These are phyloP conservation scores for Citropsis articulata DNA, from an alignment of 345 rosid genomes.

Conservation along the genomic window DNA sequence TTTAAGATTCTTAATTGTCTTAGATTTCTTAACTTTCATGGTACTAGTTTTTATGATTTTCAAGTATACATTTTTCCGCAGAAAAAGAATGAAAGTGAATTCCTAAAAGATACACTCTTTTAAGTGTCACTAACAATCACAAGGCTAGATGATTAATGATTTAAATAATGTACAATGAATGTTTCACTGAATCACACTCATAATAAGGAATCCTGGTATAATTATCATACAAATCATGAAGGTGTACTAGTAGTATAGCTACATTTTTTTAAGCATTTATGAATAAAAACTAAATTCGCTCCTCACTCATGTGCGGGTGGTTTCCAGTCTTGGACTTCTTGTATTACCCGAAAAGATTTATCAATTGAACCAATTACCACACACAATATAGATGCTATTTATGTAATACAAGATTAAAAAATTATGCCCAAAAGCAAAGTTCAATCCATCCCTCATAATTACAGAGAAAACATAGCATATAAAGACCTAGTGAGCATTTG, in stretches of 20 bases:
- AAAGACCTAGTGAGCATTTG: too few species aligned
- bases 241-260: background rate
- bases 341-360: too few species aligned
- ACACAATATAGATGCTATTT: too few species aligned
- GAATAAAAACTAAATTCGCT: too few species aligned
- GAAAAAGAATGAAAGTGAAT: background rate
- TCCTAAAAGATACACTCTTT: background rate
- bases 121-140: background rate
- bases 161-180: background rate
- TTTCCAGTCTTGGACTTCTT: too few species aligned
- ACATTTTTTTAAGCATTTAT: too few species aligned
- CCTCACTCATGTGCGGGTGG: too few species aligned
- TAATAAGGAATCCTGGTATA: background rate
- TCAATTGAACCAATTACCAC: too few species aligned
- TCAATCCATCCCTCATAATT: too few species aligned
- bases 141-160: background rate
- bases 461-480: too few species aligned
- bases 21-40: constrained; percentile 13
- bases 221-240: background rate
- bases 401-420: too few species aligned
- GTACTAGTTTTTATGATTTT: constrained; percentile 29
- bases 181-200: background rate
- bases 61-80: constrained; percentile 31
- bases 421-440: too few species aligned
- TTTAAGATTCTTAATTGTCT: constrained; percentile 28